A percentile compares a stretch with the other conserved stretches of the same genome.
Evolutionary conservation across 2,329 filamentous ascomycete species (phyloP).

Genomic region (Xylaria sp.): DNA sequence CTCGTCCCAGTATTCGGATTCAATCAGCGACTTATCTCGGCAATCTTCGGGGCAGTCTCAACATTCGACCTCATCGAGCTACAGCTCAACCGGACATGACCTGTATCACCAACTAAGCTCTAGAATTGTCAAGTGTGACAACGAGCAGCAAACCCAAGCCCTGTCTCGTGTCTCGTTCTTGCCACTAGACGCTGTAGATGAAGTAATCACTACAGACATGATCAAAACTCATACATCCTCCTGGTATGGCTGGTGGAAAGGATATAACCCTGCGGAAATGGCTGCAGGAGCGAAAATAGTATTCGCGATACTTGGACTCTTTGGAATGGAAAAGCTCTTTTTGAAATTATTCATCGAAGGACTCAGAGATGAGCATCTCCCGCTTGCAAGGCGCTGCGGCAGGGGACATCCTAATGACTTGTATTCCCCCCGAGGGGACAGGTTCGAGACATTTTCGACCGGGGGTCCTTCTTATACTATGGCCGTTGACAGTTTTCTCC

Average conservation of each 20-base stretch:
- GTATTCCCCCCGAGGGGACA: background rate
- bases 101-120: constrained; percentile 6
- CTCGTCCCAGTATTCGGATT: background rate
- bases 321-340: background rate
- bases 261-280: background rate
- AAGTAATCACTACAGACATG: constrained; percentile 7
- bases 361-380: constrained; percentile 22
- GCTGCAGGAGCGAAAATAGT: background rate
- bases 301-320: constrained; percentile 14
- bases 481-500: background rate
- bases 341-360: constrained; percentile 17
- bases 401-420: background rate
- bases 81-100: background rate
- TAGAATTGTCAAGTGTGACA: background rate
- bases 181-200: constrained; percentile 4
- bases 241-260: too few relatives aligned
- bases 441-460: constrained; percentile 17
- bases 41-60: background rate
- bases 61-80: background rate
- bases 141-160: background rate
- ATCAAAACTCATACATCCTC: background rate
- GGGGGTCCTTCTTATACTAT: background rate
- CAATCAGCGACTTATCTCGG: background rate
- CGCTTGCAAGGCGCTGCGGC: background rate
- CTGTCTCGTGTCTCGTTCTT: constrained; percentile 8